Percentiles rank a stretch among this genome's conserved stretches.
phyloP scores from a whole-genome alignment of 305 asterid species.

The Fraxinus paxiana region DNA sequence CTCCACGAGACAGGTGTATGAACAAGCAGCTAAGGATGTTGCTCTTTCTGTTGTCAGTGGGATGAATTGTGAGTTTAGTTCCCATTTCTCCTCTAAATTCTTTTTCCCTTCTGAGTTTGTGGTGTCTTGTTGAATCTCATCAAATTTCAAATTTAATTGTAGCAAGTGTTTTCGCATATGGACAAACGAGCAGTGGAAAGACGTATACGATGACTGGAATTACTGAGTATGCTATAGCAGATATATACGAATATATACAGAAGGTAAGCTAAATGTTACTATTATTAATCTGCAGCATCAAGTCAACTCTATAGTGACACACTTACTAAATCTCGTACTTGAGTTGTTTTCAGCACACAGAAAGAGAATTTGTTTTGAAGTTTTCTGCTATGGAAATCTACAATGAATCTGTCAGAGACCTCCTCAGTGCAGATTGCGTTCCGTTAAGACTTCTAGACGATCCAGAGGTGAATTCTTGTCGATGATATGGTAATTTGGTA shows the following conservation, averaged over 20 bases:
- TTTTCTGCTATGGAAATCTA: conserved; percentile 95
- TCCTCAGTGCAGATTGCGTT: conserved; percentile 60
- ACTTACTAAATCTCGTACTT: background rate
- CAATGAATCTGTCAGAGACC: conserved; percentile 91
- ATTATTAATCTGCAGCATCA: background rate
- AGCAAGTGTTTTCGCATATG: conserved; percentile 93
- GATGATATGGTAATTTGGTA: background rate
- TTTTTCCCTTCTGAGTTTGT: conserved; percentile 1
- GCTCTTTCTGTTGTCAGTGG: conserved; percentile 80
- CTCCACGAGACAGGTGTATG: conserved; percentile 82
- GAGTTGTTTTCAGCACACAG: conserved; percentile 48
- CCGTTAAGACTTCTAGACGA: conserved; percentile 89
- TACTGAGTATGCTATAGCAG: conserved; percentile 76
- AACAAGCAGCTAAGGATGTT: conserved; percentile 78
- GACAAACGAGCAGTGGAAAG: conserved; percentile 98
- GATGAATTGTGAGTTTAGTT: conserved; percentile 60
- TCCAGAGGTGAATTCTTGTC: conserved; percentile 60
- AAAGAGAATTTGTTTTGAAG: conserved; percentile 63
- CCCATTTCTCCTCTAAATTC: background rate
- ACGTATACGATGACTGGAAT: conserved; percentile 89
- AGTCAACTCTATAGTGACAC: background rate
- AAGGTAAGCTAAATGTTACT: conserved; percentile 45
- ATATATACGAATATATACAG: conserved; percentile 65
- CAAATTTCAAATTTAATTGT: conserved; percentile 7
- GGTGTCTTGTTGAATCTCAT: background rate